Base-by-base conservation (phyloP, 2,329 filamentous ascomycete species). In the Alternaria sp. region DNA sequence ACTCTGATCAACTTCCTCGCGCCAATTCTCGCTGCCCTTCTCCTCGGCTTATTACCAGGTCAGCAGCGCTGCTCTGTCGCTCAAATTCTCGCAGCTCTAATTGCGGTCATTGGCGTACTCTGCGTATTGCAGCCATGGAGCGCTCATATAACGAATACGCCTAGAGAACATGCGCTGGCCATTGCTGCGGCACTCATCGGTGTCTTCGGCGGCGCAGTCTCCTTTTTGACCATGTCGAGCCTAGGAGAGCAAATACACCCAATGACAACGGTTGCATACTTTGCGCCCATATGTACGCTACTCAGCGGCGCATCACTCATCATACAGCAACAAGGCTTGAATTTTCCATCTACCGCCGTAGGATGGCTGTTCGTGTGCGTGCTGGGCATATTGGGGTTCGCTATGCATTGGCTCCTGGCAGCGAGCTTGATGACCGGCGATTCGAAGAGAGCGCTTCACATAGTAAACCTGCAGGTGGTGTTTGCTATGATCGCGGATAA, bases 361-460 rank as follows among this genome's bases (percentile, higher is more conserved):
- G 28, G 21, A n/a, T 51, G 49, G 49, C 19, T 51, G 49, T 30
- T 51, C 19, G 28, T 51, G 2, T 51, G 49, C 19, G 28, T 36
- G 17, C 4, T 51, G 12, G 49, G 49, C 15, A 23, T 36, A 13
- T 23, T 51, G 28, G 49, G 49, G 11, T 51, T 51, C 13, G 28
- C 28, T 19, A 51, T 23, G 49, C 49, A 51, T 51, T 51, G 28
- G 28, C 49, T 51, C 28, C 7, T 51, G 49, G 49, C 49, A 23
- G 49, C 49, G 28, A 51, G 49, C 49, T 51, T 51, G 49, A 51
- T 51, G 49, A 51, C 49, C 32, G 28, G 28, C 28, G 49, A 51
- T 36, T 51, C 49, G 8, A 51, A 51, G 17, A 51, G 3, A 36
- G 49, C 49, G 49, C 49, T 51, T 51, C 49, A 51, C 12, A 23